Conservation (phyloP, 306 rosid species). For the Alnus rubra region DNA sequence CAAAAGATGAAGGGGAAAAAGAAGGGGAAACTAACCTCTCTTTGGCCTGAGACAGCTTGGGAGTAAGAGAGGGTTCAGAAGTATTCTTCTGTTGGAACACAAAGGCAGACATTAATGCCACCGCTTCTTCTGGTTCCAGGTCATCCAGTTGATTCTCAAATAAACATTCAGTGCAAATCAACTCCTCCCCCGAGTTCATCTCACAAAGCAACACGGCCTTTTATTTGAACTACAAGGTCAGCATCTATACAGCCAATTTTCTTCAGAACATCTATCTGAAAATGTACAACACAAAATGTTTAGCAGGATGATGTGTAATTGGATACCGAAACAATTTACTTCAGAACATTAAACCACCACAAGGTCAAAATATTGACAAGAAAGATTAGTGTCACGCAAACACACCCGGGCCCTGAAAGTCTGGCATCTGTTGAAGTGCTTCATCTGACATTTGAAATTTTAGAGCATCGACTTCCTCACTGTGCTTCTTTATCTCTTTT, state of each 20-base stretch:
- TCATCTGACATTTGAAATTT: conserved; percentile 87
- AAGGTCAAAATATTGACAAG: conserved; percentile 7
- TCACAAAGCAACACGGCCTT: conserved; percentile 99
- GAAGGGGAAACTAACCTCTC: conserved; percentile 50
- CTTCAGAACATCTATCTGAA: conserved; percentile 93
- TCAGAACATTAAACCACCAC: conserved; percentile 10
- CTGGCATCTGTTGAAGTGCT: conserved; percentile 96
- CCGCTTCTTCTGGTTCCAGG: conserved; percentile 97
- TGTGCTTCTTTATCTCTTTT: conserved; percentile 60
- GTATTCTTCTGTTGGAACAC: conserved; percentile 97
- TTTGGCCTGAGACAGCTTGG: conserved; percentile 71
- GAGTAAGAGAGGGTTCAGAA: conserved; percentile 81
- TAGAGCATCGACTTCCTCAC: conserved; percentile 70
- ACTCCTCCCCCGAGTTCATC: conserved; percentile 99
- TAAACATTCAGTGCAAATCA: conserved; percentile 90
- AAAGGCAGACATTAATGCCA: conserved; percentile 96
- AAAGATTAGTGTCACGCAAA: conserved; percentile 14
- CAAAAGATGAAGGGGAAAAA: conserved; percentile 8
- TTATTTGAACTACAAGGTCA: conserved; percentile 92
- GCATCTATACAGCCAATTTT: conserved; percentile 86
- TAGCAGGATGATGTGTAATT: conserved; percentile 8
- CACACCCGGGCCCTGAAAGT: conserved; percentile 96
- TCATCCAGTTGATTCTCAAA: conserved; percentile 95
- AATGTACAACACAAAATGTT: conserved; percentile 6
- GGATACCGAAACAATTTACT: conserved; percentile 22